These are phyloP conservation scores for Sporothrix protearum DNA, from an alignment of 2,329 filamentous ascomycete species.

Conservation along the genomic window DNA sequence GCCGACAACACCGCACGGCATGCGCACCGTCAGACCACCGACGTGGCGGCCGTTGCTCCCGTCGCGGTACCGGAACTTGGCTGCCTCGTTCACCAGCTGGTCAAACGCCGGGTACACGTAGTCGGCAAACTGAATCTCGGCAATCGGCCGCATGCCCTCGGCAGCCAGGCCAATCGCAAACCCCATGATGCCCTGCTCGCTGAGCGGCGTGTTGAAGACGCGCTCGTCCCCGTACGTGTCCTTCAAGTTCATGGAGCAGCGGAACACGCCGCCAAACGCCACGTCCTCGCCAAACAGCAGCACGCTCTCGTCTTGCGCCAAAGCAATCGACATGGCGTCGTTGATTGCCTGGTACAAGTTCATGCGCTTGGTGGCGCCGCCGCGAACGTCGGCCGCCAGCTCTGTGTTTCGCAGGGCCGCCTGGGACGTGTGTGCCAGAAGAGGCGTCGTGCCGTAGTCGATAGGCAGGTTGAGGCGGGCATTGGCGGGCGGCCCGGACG, in stretches of 20 bases:
- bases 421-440: slow-evolving; percentile 77
- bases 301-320: slow-evolving; percentile 79
- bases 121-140: slow-evolving; percentile 94
- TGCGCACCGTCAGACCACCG: slow-evolving; percentile 79
- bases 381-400: slow-evolving; percentile 61
- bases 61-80: slow-evolving; percentile 79
- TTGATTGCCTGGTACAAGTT: slow-evolving; percentile 96
- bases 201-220: slow-evolving; percentile 94
- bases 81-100: slow-evolving; percentile 89
- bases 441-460: slow-evolving; percentile 77
- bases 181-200: slow-evolving; percentile 90
- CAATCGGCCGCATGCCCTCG: slow-evolving; percentile 87
- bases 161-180: slow-evolving; percentile 89
- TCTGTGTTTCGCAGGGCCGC: slow-evolving; percentile 68
- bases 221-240: slow-evolving; percentile 82
- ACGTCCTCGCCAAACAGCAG: slow-evolving; percentile 96
- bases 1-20: slow-evolving; percentile 86
- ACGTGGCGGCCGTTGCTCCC: slow-evolving; percentile 55
- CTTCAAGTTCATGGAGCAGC: slow-evolving; percentile 86
- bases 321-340: slow-evolving; percentile 75
- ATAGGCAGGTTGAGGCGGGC: slow-evolving; percentile 76
- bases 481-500: slow-evolving; percentile 52
- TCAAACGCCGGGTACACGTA: slow-evolving; percentile 93
- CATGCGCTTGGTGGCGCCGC: slow-evolving; percentile 71
- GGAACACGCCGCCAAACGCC: slow-evolving; percentile 93